These are phyloP conservation scores for Aspergillus ochraceoroseus DNA, from an alignment of 2,329 filamentous ascomycete species.

Conservation along the genomic window DNA sequence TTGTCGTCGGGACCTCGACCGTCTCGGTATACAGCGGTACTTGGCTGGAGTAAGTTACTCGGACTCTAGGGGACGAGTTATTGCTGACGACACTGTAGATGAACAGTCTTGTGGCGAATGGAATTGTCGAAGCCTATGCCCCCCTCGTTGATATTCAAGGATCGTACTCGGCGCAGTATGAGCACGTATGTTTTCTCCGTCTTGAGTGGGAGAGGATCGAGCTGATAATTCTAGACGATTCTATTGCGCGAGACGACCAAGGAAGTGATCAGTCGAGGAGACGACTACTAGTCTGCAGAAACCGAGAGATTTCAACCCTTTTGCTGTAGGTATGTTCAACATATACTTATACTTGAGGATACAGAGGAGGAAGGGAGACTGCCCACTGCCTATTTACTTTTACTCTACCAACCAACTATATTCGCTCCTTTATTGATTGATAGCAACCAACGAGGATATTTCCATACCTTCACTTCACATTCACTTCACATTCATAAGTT, in stretches of 20 bases:
- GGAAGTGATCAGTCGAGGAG: constrained; percentile 51
- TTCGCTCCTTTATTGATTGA: constrained; percentile 5
- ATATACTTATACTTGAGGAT: constrained; percentile 4
- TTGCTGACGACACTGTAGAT: constrained; percentile 41
- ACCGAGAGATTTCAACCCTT: too few species aligned
- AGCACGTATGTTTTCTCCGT: constrained; percentile 45
- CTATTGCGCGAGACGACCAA: constrained; percentile 45
- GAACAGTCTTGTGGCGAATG: constrained; percentile 54
- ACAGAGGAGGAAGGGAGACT: too few species aligned
- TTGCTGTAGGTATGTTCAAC: constrained; percentile 9
- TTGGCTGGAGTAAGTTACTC: constrained; percentile 49
- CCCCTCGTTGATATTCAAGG: constrained; percentile 56
- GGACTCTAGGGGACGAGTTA: constrained; percentile 4
- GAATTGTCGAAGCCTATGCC: constrained; percentile 54
- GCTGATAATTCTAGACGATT: constrained; percentile 41
- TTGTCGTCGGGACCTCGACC: constrained; percentile 58
- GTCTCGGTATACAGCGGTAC: constrained; percentile 58
- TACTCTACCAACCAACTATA: constrained; percentile 1
- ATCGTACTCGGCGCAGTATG: constrained; percentile 61
- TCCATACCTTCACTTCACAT: too few species aligned
- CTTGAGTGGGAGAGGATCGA: too few species aligned
- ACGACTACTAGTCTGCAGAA: too few species aligned
- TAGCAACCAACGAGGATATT: too few species aligned
- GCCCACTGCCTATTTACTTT: too few species aligned
- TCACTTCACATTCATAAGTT: too few species aligned